Evolutionary conservation across 805 yeast species (phyloP).

Genomic region (Jamesozyma rosinii): DNA sequence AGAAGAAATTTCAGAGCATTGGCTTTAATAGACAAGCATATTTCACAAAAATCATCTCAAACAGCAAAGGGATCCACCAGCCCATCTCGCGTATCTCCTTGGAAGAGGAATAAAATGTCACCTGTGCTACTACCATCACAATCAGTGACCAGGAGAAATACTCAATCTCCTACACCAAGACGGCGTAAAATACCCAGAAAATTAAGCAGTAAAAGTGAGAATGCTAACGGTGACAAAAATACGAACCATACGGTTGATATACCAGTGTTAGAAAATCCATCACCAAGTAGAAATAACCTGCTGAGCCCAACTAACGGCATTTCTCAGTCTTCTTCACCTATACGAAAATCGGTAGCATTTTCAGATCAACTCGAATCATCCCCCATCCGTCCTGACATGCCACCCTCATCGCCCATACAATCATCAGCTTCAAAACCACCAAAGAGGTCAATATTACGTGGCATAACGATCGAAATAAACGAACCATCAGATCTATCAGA

Average conservation of each 20-base stretch:
- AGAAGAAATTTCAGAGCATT: conserved; percentile 10
- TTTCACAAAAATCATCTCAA: conserved; percentile 11
- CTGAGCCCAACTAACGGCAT: not conserved
- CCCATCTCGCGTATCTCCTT: conserved; percentile 2
- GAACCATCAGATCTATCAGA: not conserved
- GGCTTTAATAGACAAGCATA: conserved; percentile 22
- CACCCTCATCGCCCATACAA: conserved; percentile 17
- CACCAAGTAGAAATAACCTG: not conserved
- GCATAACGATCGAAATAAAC: not conserved
- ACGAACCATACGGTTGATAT: not conserved
- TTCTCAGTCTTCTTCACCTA: conserved; percentile 14
- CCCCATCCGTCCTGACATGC: conserved; percentile 9
- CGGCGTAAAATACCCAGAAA: conserved; percentile 9
- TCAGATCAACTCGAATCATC: conserved; percentile 26
- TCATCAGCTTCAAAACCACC: conserved; percentile 16
- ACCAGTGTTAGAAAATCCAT: not conserved
- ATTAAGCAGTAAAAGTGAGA: not conserved
- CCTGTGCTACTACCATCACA: conserved; percentile 2
- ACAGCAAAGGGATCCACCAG: conserved; percentile 4
- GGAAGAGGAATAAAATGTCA: conserved; percentile 5
- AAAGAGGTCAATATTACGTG: conserved; percentile 19
- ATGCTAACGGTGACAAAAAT: not conserved
- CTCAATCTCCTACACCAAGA: conserved; percentile 20
- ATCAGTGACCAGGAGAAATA: not conserved
- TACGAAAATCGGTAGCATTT: conserved; percentile 24